Evolutionary conservation across 2,329 filamentous ascomycete genomes (phyloP), one percentile per base, ranked within the genome.

Genomic region (Cryoendolithus antarcticus): DNA sequence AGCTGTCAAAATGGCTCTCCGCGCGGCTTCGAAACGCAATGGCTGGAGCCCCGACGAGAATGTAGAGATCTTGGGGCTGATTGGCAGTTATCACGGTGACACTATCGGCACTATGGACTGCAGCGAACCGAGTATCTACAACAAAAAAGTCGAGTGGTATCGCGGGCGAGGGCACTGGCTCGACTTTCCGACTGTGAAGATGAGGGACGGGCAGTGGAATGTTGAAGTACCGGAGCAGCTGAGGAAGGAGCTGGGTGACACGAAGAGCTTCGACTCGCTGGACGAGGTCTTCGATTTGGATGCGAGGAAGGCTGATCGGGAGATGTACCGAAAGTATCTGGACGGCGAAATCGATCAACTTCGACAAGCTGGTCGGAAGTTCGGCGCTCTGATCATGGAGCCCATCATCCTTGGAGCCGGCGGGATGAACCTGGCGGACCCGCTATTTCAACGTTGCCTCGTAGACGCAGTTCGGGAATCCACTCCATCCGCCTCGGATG

Each of bases 101-200:
- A 93, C 85, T 0, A 86, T 93, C 34, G 85, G 85, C 0, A 83
- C 82, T 0, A 91, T 93, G 86, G 84, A 91, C 56, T 82, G 77
- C 38, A 77, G 82, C 0, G 83, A 91, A 53, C 84, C 85, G 0
- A 79, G 74, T 28, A 73, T 74, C 0, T 93, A 72, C 57, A 93
- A 93, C 51, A 74, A 85, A 50, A 85, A 85, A 55, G 80, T 88
- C 0, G 84, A 91, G 53, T 93, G 85, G 85, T 93, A 93, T 53
- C 65, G 75, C 43, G 83, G 82, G 0, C 76, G 77, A 35, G 85
- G 86, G 0, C 49, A 77, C 52, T 93, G 86, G 86, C 80, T 91
- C 38, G 80, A 86, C 44, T 86, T 81, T 42, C 86, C 85, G 0
- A 72, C 70, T 1, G 73, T 91, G 4, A 72, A 77, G 50, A 78